These are phyloP conservation scores for Bryum argenteum DNA, from an alignment of 225 moss, liverwort and hornwort species.

Conservation along the genomic window DNA sequence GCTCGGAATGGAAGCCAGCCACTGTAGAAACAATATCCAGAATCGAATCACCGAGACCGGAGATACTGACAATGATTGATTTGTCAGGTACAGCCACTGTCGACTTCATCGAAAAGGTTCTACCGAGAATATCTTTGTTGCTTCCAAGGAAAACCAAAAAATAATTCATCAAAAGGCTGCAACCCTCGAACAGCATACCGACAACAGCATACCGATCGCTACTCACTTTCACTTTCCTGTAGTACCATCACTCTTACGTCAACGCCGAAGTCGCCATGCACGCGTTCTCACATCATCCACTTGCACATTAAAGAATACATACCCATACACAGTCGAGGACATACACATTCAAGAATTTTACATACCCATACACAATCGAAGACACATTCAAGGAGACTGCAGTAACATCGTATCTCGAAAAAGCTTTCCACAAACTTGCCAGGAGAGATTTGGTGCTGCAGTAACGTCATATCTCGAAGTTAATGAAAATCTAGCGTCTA, in stretches of 20 bases:
- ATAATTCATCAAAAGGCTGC: neutral
- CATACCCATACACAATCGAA: too few relatives aligned
- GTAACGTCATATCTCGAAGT: conserved; percentile 28
- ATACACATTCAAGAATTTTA: too few relatives aligned
- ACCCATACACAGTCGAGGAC: too few relatives aligned
- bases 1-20: neutral
- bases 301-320: neutral
- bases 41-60: conserved; percentile 14
- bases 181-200: conserved; percentile 35
- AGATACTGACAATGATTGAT: conserved; percentile 37
- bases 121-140: conserved; percentile 20
- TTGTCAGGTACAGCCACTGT: conserved; percentile 27
- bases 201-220: conserved; percentile 11
- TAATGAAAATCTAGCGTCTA: conserved; percentile 47
- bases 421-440: too few relatives aligned
- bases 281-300: conserved; percentile 16
- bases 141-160: conserved; percentile 23
- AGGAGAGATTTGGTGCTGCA: conserved; percentile 2
- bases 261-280: conserved; percentile 24
- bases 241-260: conserved; percentile 20
- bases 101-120: conserved; percentile 27
- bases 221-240: conserved; percentile 8
- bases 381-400: too few relatives aligned
- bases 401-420: too few relatives aligned
- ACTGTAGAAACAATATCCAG: conserved; percentile 25